Percentiles rank a stretch among this genome's conserved stretches.
These are phyloP conservation scores for Chloranthus sessilifolius DNA, from an alignment of 164 flowering plant species.

Conservation along the genomic window DNA sequence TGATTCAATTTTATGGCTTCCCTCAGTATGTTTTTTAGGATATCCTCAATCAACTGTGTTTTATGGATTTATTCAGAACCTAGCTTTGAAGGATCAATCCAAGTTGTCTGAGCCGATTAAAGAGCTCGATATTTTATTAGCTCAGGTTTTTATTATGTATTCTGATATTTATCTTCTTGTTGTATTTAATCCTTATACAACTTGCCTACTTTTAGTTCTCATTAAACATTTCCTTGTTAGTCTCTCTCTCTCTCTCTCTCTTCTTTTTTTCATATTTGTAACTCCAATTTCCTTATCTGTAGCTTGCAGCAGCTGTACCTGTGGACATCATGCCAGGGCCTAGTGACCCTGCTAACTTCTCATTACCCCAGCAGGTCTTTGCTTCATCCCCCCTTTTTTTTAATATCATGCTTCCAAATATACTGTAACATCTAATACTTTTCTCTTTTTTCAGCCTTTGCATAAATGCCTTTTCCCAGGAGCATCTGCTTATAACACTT, in stretches of 20 bases:
- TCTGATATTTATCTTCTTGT: background rate
- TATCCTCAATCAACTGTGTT: too few relatives aligned
- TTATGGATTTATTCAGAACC: conserved; percentile 37
- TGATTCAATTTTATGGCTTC: too few relatives aligned
- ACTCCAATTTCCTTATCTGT: conserved; percentile 14
- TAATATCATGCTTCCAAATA: background rate
- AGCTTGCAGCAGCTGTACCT: conserved; percentile 80
- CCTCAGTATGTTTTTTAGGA: too few relatives aligned
- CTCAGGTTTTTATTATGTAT: conserved; percentile 46
- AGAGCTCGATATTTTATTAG: conserved; percentile 83
- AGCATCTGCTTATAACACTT: conserved; percentile 74
- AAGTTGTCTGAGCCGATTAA: conserved; percentile 64
- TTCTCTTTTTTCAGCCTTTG: conserved; percentile 58
- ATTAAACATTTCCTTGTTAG: background rate
- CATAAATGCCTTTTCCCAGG: conserved; percentile 90
- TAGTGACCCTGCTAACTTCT: conserved; percentile 79
- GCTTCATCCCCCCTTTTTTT: conserved; percentile 7
- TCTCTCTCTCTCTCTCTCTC: background rate
- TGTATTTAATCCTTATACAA: background rate
- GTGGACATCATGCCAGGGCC: conserved; percentile 92
- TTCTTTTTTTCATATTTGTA: background rate
- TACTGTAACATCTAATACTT: conserved; percentile 5
- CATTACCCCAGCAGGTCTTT: conserved; percentile 93
- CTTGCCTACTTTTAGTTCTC: background rate
- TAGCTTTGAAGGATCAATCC: conserved; percentile 72